Conservation (phyloP, 495 filamentous ascomycete species). For the Trichocladium antarcticum region DNA sequence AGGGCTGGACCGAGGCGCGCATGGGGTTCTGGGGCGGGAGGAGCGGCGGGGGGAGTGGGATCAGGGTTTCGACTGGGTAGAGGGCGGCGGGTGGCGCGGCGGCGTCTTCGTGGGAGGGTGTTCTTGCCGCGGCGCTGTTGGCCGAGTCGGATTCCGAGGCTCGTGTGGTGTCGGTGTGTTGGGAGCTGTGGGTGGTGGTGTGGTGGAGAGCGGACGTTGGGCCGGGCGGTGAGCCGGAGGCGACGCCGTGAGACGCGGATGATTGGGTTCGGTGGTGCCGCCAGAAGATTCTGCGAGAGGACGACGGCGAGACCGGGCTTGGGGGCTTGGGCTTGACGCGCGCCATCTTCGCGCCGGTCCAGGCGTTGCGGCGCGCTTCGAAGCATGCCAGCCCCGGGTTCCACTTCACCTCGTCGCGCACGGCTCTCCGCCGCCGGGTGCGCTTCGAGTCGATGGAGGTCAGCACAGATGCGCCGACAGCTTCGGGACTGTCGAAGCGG, state of each 20-base stretch:
- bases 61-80: conserved; percentile 37
- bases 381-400: conserved; percentile 73
- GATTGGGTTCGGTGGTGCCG: conserved; percentile 23
- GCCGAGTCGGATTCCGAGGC: conserved; percentile 17
- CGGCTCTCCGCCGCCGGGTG: conserved; percentile 47
- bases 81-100: conserved; percentile 6
- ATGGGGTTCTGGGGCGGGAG: conserved; percentile 58
- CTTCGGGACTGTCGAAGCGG: conserved; percentile 54
- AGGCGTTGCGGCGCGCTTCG: conserved; percentile 63
- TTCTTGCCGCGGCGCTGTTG: conserved; percentile 10
- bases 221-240: conserved; percentile 12
- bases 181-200: conserved; percentile 15
- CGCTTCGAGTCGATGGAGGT: conserved; percentile 34
- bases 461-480: conserved; percentile 38
- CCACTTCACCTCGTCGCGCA: conserved; percentile 70
- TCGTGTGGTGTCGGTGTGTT: conserved; percentile 12
- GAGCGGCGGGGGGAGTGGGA: conserved; percentile 54
- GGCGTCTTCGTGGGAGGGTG: conserved; percentile 14
- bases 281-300: conserved; percentile 21
- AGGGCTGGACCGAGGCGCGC: conserved; percentile 58
- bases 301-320: conserved; percentile 24
- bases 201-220: conserved; percentile 19
- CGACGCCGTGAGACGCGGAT: conserved; percentile 19
- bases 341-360: conserved; percentile 62
- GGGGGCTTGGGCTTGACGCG: conserved; percentile 31